A percentile compares a stretch with the other conserved stretches of the same genome.
Conservation (phyloP, 2,329 filamentous ascomycete species). For the Pleomassaria siparia region DNA sequence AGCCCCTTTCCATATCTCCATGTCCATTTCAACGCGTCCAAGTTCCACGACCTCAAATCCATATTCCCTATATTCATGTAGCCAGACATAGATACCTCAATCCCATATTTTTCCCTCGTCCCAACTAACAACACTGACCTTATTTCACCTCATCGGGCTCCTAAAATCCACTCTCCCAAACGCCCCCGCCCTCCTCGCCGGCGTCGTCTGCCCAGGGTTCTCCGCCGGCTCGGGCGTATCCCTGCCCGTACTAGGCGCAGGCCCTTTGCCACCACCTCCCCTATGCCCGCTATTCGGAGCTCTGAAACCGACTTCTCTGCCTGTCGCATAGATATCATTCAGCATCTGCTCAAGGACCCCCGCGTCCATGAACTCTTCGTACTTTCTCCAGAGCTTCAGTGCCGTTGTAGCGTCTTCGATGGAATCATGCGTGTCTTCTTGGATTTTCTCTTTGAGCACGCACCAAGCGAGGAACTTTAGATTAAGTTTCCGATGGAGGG, state of each 20-base stretch:
- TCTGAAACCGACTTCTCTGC: slow-evolving; percentile 55
- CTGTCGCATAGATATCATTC: slow-evolving; percentile 76
- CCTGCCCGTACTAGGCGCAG: slow-evolving; percentile 36
- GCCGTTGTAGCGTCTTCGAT: slow-evolving; percentile 95
- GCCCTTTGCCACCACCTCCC: slow-evolving; percentile 4
- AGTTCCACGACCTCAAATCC: too few relatives aligned
- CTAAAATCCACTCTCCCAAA: slow-evolving; percentile 42
- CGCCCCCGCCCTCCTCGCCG: slow-evolving; percentile 45
- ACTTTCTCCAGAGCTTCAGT: slow-evolving; percentile 85
- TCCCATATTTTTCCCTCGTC: too few relatives aligned
- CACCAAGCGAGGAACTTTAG: slow-evolving; percentile 87
- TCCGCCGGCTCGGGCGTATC: slow-evolving; percentile 58
- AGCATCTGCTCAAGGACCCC: slow-evolving; percentile 82
- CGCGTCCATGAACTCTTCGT: slow-evolving; percentile 82
- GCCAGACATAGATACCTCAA: too few relatives aligned
- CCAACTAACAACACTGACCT: not conserved
- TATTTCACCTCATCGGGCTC: slow-evolving; percentile 30
- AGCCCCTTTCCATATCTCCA: too few relatives aligned
- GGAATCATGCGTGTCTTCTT: slow-evolving; percentile 87
- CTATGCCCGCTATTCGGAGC: slow-evolving; percentile 31
- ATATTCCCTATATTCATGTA: too few relatives aligned
- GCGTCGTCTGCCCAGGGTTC: slow-evolving; percentile 50
- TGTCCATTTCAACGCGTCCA: too few relatives aligned
- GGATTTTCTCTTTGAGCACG: slow-evolving; percentile 90
- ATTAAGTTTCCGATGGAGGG: slow-evolving; percentile 81